Evolutionary conservation across 495 filamentous ascomycete species (phyloP), one percentile per base, ranked within the genome.

Genomic region (Aspergillus sparsus): DNA sequence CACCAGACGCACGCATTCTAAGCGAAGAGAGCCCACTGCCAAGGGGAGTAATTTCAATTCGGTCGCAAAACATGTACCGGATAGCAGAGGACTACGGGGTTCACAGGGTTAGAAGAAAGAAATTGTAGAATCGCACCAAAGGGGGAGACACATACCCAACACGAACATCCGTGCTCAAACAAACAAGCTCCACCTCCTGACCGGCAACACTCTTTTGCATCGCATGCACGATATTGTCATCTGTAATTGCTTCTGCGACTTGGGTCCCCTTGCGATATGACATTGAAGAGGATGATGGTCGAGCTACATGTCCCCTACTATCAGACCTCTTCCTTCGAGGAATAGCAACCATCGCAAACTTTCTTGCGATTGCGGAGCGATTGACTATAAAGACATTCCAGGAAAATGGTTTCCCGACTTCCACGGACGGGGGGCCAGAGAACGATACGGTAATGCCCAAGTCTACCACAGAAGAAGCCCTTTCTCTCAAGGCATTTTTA

Each of bases 381-480:
- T 98, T 98, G 52, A 96, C 89, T 18, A 98, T 85, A 68, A 96
- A 92, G 16, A 96, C 84, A 42, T 83, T 81, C 93, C 93, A 97
- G n/a, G 77, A 74, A 70, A 98, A 96, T 11, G 85, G 82, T 41
- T 91, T 83, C 5, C 92, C 91, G 3, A 91, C 83, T 50, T 82
- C 78, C 31, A 89, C 85, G 18, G 69, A 66, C 11, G 72, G 67
- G 9, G 89, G 89, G 0, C 83, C 87, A 9, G 85, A 85, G 60
- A 90, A 84, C 16, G 92, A 92, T 59, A 94, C 82, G 6, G 87
- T 90, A 46, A 94, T 83, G 8, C 90, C 90, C 47, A 89, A 80
- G 64, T 88, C 85, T 18, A 77, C 66, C 27, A 82, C 66, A 15
- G 80, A 75, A 58, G 81, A 70, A 36, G 76, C 74, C 55, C 77